Base-by-base conservation (phyloP, 2,329 filamentous ascomycete species). In the Fusarium luffae region DNA sequence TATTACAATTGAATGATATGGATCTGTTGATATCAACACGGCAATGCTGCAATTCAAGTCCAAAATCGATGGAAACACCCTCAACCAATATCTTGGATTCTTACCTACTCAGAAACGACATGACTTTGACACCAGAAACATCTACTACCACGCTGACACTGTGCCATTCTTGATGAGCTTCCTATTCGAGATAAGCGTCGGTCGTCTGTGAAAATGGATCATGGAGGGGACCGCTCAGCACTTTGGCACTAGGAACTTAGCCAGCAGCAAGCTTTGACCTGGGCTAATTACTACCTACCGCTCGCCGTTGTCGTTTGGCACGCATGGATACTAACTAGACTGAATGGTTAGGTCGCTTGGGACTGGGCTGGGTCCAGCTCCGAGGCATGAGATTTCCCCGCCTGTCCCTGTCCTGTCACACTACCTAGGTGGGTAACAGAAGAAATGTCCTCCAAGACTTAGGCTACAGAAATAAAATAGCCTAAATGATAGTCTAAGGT, bases 111-210 rank as follows among this genome's bases (percentile, higher is more conserved):
- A 40, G 8, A 40, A 11, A 19, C n/a, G 21, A 16, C 7, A 54
- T 44, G 23, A 40, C 34, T 48, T 49, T 59, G 21, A 42, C 44
- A 47, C 23, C 13, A 41, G 49, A 52, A 52, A n/a, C 46, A 40
- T 44, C 32, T 54, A 47, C 54, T 49, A 30, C 32, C 54, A 56
- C 40, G 41, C 52, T 64, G 63, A 66, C 71, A 73, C 73, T 72
- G 73, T 74, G 70, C 58, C 65, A 61, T 46, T 55, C 56, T 58
- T 59, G 61, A 28, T 59, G 69, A 75, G 73, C 73, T 75, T 67
- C 73, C 73, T 74, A 30, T 72, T 74, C 49, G 9, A 64, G 73
- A 32, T 46, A 75, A 73, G 71, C 48, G 59, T 51, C 27, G 28
- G 59, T 51, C 30, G 27, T 27, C 44, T 44, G 27, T 44, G 34